phyloP scores from a whole-genome alignment of 2,329 filamentous ascomycete species.

The Pyrenochaeta sp. region DNA sequence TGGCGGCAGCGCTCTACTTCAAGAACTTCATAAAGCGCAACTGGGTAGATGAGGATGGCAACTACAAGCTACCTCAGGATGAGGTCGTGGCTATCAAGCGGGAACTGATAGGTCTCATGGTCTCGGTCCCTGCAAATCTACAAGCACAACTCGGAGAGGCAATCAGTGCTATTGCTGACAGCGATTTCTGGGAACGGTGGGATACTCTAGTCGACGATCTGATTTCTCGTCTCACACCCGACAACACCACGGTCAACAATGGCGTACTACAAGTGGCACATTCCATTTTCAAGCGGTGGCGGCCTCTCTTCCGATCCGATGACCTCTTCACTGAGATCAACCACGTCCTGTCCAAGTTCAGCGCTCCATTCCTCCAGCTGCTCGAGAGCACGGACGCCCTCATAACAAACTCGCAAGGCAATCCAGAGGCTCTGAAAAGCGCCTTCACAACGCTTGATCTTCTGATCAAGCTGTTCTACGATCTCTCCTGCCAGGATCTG shows the following conservation, averaged over 20 bases:
- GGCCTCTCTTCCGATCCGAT: slow-evolving; percentile 91
- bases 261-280: slow-evolving; percentile 97
- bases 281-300: slow-evolving; percentile 96
- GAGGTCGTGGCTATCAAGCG: slow-evolving; percentile 93
- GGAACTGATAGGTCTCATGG: slow-evolving; percentile 96
- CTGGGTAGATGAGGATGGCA: slow-evolving; percentile 95
- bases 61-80: slow-evolving; percentile 82
- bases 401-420: slow-evolving; percentile 76
- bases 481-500: slow-evolving; percentile 96
- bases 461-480: slow-evolving; percentile 90
- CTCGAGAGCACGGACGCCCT: slow-evolving; percentile 75
- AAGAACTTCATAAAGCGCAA: slow-evolving; percentile 97
- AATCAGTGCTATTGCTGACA: slow-evolving; percentile 96
- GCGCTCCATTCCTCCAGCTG: slow-evolving; percentile 80
- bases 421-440: slow-evolving; percentile 76
- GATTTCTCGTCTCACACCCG: slow-evolving; percentile 82
- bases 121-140: slow-evolving; percentile 83
- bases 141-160: slow-evolving; percentile 96
- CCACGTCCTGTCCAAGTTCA: slow-evolving; percentile 89
- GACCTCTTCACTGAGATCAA: slow-evolving; percentile 95
- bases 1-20: slow-evolving; percentile 91
- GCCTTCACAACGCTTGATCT: slow-evolving; percentile 88
- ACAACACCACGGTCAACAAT: slow-evolving; percentile 85
- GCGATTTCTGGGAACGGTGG: slow-evolving; percentile 96
- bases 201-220: slow-evolving; percentile 95